phyloP scores from a whole-genome alignment of 2,329 filamentous ascomycete species.

The Anthostomella pinea region DNA sequence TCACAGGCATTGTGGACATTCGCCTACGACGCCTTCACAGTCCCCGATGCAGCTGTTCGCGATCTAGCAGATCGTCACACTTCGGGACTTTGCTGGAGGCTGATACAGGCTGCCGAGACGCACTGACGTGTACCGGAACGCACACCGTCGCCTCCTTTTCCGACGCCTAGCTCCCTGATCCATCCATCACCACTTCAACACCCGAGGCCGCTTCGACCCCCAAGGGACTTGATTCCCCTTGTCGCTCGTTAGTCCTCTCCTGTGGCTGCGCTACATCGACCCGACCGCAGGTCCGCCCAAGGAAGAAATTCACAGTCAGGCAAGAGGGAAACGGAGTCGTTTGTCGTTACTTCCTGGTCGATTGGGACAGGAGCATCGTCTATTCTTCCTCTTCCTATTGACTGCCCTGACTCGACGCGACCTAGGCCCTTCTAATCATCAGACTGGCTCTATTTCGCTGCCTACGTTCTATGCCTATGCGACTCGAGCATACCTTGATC shows the following conservation, averaged over 20 bases:
- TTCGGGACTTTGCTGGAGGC: not conserved
- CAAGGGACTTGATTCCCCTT: constrained; percentile 17
- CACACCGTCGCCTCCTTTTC: not conserved
- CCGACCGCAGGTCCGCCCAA: too few relatives aligned
- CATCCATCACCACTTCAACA: constrained; percentile 1
- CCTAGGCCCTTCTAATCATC: constrained; percentile 6
- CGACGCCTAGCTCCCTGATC: not conserved
- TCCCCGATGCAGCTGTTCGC: constrained; percentile 10
- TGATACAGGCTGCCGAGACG: too few relatives aligned
- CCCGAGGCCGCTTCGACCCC: too few relatives aligned
- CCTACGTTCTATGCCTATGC: not conserved
- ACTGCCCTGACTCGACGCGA: constrained; percentile 7
- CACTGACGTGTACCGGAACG: not conserved
- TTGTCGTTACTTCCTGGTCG: constrained; percentile 11
- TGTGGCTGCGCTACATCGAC: constrained; percentile 8
- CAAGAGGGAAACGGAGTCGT: constrained; percentile 8
- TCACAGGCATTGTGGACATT: too few relatives aligned
- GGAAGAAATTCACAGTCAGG: constrained; percentile 17
- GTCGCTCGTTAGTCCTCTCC: constrained; percentile 29
- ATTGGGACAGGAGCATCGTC: constrained; percentile 18
- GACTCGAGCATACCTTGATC: constrained; percentile 5
- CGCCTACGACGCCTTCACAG: too few relatives aligned
- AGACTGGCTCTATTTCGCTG: constrained; percentile 6
- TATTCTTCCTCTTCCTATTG: constrained; percentile 7
- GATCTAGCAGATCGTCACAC: constrained; percentile 8